Evolutionary conservation across 805 yeast species (phyloP).

Genomic region (Kodamaea nitidulidarum): DNA sequence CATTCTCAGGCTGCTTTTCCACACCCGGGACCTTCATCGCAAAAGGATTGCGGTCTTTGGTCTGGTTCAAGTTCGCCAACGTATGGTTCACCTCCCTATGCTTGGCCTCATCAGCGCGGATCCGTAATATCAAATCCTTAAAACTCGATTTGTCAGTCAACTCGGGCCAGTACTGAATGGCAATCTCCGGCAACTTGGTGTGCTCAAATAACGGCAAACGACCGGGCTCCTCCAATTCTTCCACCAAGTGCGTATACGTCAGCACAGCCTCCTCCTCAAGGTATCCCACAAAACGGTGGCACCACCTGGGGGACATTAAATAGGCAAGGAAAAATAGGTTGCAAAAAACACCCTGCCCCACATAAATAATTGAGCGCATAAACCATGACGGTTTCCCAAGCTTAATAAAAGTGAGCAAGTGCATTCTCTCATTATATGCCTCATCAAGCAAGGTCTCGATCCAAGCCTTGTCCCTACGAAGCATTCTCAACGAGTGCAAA

Average conservation of each 20-base stretch:
- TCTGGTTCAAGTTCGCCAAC: constrained; percentile 55
- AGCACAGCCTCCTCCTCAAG: constrained; percentile 73
- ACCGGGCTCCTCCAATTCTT: constrained; percentile 50
- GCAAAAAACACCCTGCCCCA: constrained; percentile 70
- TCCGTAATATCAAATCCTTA: constrained; percentile 54
- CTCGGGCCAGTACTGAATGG: constrained; percentile 59
- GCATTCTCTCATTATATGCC: constrained; percentile 78
- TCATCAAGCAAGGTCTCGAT: constrained; percentile 69
- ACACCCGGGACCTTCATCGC: constrained; percentile 42
- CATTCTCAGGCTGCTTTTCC: constrained; percentile 37
- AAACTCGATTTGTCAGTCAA: constrained; percentile 49
- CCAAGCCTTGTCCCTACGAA: constrained; percentile 70
- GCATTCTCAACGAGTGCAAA: constrained; percentile 56
- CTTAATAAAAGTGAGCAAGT: constrained; percentile 62
- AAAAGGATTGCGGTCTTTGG: constrained; percentile 65
- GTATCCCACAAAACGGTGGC: constrained; percentile 76
- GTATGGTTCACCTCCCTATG: constrained; percentile 80
- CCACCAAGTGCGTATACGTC: constrained; percentile 58
- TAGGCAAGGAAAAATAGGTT: constrained; percentile 60
- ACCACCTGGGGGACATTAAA: constrained; percentile 54
- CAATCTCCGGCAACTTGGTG: constrained; percentile 52
- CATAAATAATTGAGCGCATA: constrained; percentile 49
- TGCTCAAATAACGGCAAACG: constrained; percentile 46
- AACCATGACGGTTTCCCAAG: constrained; percentile 60
- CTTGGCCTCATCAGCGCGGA: constrained; percentile 76